A percentile compares a stretch with the other conserved stretches of the same genome.
Evolutionary conservation across 306 rosid genomes (phyloP).

Genomic region (Begonia peltatifolia): DNA sequence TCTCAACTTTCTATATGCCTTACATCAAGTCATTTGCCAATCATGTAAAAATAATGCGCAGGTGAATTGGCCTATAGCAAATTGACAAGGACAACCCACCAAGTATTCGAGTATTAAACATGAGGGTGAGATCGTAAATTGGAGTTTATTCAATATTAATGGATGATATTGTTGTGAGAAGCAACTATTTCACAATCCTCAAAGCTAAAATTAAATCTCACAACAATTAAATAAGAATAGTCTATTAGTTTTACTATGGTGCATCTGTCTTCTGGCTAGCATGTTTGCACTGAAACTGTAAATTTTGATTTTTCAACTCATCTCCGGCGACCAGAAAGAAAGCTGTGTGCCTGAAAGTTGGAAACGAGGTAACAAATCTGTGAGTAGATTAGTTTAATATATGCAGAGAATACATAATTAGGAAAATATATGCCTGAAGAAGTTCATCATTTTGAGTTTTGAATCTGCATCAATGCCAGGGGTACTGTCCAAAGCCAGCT

Average conservation of each 20-base stretch:
- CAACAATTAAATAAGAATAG: background rate
- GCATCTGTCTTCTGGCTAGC: slow-evolving; percentile 12
- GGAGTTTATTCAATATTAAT: too few relatives aligned
- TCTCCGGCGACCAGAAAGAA: slow-evolving; percentile 84
- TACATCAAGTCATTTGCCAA: too few relatives aligned
- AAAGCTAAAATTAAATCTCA: too few relatives aligned
- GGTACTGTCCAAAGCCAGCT: slow-evolving; percentile 50
- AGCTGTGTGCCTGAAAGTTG: slow-evolving; percentile 61
- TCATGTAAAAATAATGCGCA: too few relatives aligned
- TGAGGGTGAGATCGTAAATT: too few relatives aligned
- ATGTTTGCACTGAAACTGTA: slow-evolving; percentile 36
- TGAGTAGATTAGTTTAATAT: background rate
- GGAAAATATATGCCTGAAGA: slow-evolving; percentile 39
- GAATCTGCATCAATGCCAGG: slow-evolving; percentile 59
- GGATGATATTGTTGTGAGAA: too few relatives aligned
- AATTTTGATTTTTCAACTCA: slow-evolving; percentile 40
- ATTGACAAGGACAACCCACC: too few relatives aligned
- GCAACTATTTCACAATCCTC: too few relatives aligned
- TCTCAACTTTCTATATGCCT: too few relatives aligned
- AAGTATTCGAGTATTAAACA: too few relatives aligned
- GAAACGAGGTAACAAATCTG: background rate
- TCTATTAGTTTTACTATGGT: background rate
- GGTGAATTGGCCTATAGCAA: too few relatives aligned
- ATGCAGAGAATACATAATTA: too few relatives aligned
- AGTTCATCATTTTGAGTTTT: slow-evolving; percentile 47